phyloP scores from a whole-genome alignment of 2,329 filamentous ascomycete species.

The Blastomyces percursus region DNA sequence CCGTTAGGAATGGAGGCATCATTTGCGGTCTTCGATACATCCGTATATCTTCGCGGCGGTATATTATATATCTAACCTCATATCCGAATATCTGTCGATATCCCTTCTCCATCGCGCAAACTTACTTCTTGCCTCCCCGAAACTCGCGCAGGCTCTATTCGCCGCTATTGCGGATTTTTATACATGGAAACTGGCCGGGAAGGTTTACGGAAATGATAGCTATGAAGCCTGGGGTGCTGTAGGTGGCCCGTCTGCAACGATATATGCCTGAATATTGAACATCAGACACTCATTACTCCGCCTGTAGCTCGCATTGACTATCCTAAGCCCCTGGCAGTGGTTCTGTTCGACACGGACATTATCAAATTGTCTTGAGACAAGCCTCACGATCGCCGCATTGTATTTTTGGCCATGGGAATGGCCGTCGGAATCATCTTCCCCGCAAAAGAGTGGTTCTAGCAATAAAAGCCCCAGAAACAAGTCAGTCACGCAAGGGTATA shows the following conservation, averaged over 20 bases:
- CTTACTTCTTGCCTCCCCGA: conserved; percentile 61
- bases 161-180: conserved; percentile 74
- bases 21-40: conserved; percentile 80
- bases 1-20: conserved; percentile 76
- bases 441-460: conserved; percentile 5
- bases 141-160: conserved; percentile 62
- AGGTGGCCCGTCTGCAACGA: conserved; percentile 27
- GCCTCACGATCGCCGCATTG: conserved; percentile 67
- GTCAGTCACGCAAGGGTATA: not conserved
- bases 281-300: conserved; percentile 10
- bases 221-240: conserved; percentile 60
- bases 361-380: conserved; percentile 89
- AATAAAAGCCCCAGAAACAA: not conserved
- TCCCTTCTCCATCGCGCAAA: conserved; percentile 49
- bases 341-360: conserved; percentile 88
- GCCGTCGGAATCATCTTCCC: conserved; percentile 25
- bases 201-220: conserved; percentile 57
- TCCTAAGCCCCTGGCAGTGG: conserved; percentile 87
- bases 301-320: conserved; percentile 55
- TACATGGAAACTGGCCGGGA: conserved; percentile 70
- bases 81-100: conserved; percentile 46
- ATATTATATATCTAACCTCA: conserved; percentile 53
- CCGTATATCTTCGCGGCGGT: conserved; percentile 71
- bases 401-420: conserved; percentile 80
- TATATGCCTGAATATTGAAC: not conserved